A percentile compares a stretch with the other conserved stretches of the same genome.
Conservation (phyloP, 2,329 filamentous ascomycete species). For the Thielaviopsis populi region DNA sequence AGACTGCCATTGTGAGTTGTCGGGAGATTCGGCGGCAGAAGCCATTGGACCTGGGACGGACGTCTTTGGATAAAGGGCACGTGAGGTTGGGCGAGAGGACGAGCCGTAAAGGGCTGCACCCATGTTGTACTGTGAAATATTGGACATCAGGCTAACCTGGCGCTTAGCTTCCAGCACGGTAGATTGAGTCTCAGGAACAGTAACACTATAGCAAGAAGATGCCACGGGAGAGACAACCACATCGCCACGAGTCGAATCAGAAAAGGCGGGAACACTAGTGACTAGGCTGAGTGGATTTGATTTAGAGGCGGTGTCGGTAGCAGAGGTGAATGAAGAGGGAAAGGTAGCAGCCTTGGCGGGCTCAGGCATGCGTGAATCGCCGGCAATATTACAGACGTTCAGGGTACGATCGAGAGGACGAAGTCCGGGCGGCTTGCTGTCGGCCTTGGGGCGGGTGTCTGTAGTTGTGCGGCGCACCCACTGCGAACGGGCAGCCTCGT, state of each 20-base stretch:
- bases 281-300: neutral
- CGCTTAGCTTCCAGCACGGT: conserved; percentile 13
- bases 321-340: neutral
- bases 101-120: conserved; percentile 10
- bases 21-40: neutral
- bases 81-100: conserved; percentile 10
- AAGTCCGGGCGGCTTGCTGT: conserved; percentile 12
- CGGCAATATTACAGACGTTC: conserved; percentile 6
- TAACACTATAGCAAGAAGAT: conserved; percentile 16
- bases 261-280: neutral
- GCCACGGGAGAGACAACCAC: conserved; percentile 13
- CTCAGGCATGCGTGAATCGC: neutral
- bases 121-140: conserved; percentile 16
- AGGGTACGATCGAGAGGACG: conserved; percentile 9
- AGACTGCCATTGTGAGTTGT: neutral
- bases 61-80: conserved; percentile 7
- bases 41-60: neutral
- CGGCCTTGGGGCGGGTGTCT: conserved; percentile 2
- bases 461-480: conserved; percentile 12
- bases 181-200: conserved; percentile 16
- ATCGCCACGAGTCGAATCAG: conserved; percentile 5
- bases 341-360: conserved; percentile 1
- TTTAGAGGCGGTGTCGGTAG: neutral
- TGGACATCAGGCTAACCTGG: conserved; percentile 17
- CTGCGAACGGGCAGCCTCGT: conserved; percentile 15